Evolutionary conservation across 345 rosid species (phyloP), one percentile per base, ranked within the genome.

Genomic region (Euphorbia pulcherrima): DNA sequence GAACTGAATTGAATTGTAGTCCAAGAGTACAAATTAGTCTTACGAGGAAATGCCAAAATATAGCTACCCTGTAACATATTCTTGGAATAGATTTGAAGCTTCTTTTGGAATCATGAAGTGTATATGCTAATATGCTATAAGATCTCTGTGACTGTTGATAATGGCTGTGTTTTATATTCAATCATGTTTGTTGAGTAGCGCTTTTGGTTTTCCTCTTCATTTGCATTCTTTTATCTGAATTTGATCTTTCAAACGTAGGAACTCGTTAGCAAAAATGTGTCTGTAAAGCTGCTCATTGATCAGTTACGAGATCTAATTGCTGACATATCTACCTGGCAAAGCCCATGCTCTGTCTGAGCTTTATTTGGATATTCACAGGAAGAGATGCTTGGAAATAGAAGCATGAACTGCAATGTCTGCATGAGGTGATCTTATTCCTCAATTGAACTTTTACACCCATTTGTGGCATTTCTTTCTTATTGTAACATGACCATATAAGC

Each of bases 321-420:
- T 0, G 97, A 92, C 77, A 79, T 89, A 70, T 83, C 97, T 4
- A 92, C 96, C 18, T 94, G 97, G 96, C 96, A 94, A 81, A 86
- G 92, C 82, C 96, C 99, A 58, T 90, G 83, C 78, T 81, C 92
- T 65, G 74, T 68, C 39, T 68, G 61, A 68, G 68, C 48, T 30
- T 57, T 17, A 6, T 71, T 18, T 12, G 41, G 29, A 63, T 18
- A 8, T 50, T 26, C 0, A 17, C 56, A 41, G 56, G 67, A 56
- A 13, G 69, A 28, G 51, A 46, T 61, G 48, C 23, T 20, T 37
- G 11, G 28, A 70, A 57, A 60, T 47, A n/a, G 41, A 16, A 53
- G 51, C 6, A 57, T 27, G 33, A 39, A 48, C 18, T 33, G 62
- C 62, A 55, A 62, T 52, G 26, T 57, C 46, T 44, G 46, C 46